Evolutionary conservation across 805 yeast genomes (phyloP).

Genomic region (Priceomyces medius): DNA sequence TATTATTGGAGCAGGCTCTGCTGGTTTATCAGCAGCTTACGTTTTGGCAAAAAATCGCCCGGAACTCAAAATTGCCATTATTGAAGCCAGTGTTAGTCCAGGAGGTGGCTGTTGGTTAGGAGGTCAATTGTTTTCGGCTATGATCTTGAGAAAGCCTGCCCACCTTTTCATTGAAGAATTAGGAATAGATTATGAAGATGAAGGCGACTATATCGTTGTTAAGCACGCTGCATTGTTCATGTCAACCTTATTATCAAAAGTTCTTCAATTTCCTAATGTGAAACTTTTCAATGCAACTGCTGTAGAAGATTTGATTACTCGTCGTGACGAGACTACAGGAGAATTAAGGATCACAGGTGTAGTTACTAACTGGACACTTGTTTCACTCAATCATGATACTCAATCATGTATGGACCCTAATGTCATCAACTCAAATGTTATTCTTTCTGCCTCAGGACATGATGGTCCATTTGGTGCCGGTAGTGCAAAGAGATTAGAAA

Average conservation of each 20-base stretch:
- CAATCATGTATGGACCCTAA: constrained; percentile 84
- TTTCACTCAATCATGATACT: constrained; percentile 69
- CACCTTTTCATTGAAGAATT: constrained; percentile 63
- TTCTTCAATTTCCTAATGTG: constrained; percentile 68
- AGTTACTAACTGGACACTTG: constrained; percentile 81
- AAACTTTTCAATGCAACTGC: constrained; percentile 79
- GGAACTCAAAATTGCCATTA: constrained; percentile 68
- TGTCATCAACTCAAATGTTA: constrained; percentile 64
- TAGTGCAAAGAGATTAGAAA: constrained; percentile 61
- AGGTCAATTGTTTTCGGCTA: constrained; percentile 74
- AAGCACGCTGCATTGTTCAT: constrained; percentile 79
- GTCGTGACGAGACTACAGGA: constrained; percentile 56
- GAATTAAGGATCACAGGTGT: constrained; percentile 72
- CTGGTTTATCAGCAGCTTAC: constrained; percentile 76
- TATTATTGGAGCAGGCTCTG: constrained; percentile 76
- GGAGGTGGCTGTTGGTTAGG: constrained; percentile 84
- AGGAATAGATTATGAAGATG: constrained; percentile 69
- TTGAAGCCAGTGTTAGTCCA: constrained; percentile 73
- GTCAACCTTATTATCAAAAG: constrained; percentile 68
- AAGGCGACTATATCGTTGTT: constrained; percentile 76
- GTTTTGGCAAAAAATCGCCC: constrained; percentile 72
- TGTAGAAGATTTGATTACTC: constrained; percentile 76
- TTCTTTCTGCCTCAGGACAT: constrained; percentile 74
- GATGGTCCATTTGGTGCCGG: constrained; percentile 85
- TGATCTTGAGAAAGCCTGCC: constrained; percentile 81